These are phyloP conservation scores for Ogataea polymorpha DNA, from an alignment of 805 yeast genomes.

Conservation along the genomic window DNA sequence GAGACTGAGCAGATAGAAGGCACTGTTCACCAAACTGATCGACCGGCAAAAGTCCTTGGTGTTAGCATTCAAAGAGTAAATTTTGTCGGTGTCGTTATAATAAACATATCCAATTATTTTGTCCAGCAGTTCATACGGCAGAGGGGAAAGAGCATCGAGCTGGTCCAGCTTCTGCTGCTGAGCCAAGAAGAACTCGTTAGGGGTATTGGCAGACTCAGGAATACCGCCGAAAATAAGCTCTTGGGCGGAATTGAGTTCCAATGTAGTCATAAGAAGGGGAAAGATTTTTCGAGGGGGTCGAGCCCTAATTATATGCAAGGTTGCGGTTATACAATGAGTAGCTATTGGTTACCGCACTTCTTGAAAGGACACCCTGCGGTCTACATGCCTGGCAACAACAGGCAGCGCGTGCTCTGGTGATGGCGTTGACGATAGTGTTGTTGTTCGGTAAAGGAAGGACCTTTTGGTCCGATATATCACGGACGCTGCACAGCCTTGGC, in stretches of 20 bases:
- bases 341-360: not conserved
- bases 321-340: not conserved
- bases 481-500: conserved; percentile 6
- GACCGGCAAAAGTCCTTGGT: conserved; percentile 28
- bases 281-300: not conserved
- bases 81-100: conserved; percentile 27
- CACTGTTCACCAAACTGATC: conserved; percentile 45
- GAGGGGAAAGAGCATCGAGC: conserved; percentile 19
- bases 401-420: no score
- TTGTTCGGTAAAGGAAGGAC: no score
- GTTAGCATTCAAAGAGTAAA: conserved; percentile 29
- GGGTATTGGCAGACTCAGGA: conserved; percentile 7
- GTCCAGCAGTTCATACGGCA: conserved; percentile 33
- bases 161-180: conserved; percentile 17
- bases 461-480: conserved; percentile 6
- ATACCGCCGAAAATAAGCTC: conserved; percentile 10
- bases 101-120: conserved; percentile 32
- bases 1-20: conserved; percentile 54
- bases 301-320: conserved; percentile 1
- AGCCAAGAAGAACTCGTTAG: conserved; percentile 17
- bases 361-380: not conserved
- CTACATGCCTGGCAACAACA: not conserved
- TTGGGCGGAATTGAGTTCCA: conserved; percentile 16
- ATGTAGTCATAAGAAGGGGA: conserved; percentile 19
- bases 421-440: no score